These are phyloP conservation scores for Dipteronia dyeriana DNA, from an alignment of 345 rosid species.

Conservation along the genomic window DNA sequence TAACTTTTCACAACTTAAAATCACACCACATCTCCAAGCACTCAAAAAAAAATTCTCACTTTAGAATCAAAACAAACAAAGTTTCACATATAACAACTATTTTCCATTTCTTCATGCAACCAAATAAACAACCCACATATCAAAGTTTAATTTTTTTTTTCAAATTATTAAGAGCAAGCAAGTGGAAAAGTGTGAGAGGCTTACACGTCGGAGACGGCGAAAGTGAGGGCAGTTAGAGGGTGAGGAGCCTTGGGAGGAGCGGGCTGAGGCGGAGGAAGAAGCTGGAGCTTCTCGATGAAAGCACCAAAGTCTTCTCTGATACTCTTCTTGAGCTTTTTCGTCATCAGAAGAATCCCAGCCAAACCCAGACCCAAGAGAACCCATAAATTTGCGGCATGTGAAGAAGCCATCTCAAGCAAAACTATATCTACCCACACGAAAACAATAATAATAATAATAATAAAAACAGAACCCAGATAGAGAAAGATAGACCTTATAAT, in stretches of 20 bases:
- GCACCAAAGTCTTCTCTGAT: conserved; percentile 90
- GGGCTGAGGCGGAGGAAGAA: conserved; percentile 96
- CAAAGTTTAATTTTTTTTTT: not conserved
- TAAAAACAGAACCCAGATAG: not conserved
- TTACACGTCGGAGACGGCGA: conserved; percentile 89
- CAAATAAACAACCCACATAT: not conserved
- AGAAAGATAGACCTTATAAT: not conserved
- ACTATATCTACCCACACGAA: no score
- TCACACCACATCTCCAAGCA: not conserved
- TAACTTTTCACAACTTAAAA: not conserved
- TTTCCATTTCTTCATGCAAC: no score
- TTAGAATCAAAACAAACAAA: not conserved
- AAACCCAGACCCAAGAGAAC: conserved; percentile 81
- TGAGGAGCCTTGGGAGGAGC: conserved; percentile 99
- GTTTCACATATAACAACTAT: not conserved
- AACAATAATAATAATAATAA: no score
- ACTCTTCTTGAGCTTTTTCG: conserved; percentile 65
- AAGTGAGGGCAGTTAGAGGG: conserved; percentile 81
- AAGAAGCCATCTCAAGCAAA: conserved; percentile 47
- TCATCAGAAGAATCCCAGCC: conserved; percentile 67
- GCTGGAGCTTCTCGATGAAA: conserved; percentile 67
- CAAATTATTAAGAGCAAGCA: not conserved
- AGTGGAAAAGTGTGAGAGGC: not conserved
- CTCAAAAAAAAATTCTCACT: not conserved
- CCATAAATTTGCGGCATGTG: conserved; percentile 71